Percentiles rank a stretch among this genome's conserved stretches.
phyloP scores from a whole-genome alignment of 2,329 filamentous ascomycete genomes.

The Ophiostoma sp. region DNA sequence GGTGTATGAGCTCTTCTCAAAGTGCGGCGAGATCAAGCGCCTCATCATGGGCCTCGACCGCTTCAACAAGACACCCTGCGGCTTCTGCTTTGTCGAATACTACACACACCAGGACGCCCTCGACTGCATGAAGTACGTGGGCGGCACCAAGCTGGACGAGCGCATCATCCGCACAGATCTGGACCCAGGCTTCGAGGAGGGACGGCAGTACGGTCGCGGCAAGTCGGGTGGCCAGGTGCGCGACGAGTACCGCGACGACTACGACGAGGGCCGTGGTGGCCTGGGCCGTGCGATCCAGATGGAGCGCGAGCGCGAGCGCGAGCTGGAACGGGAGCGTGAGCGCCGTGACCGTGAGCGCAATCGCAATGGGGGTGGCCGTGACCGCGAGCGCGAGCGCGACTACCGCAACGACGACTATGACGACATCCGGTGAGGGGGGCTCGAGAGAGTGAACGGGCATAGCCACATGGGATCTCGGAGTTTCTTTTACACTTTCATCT shows the following conservation, averaged over 20 bases:
- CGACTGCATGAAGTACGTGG: slow-evolving; percentile 98
- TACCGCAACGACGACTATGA: slow-evolving; percentile 46
- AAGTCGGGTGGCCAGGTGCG: slow-evolving; percentile 95
- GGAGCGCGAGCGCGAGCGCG: slow-evolving; percentile 45
- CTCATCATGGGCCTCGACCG: slow-evolving; percentile 96
- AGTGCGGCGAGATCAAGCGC: slow-evolving; percentile 96
- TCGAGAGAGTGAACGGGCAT: background rate
- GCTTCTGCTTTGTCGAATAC: slow-evolving; percentile 99
- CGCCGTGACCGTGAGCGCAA: slow-evolving; percentile 22
- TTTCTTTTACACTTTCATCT: background rate
- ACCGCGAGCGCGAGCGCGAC: slow-evolving; percentile 33
- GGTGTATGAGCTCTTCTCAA: slow-evolving; percentile 92
- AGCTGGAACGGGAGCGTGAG: slow-evolving; percentile 45
- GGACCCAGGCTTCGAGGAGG: slow-evolving; percentile 93
- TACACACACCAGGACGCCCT: slow-evolving; percentile 96
- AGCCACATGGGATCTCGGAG: background rate
- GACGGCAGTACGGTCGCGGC: slow-evolving; percentile 88
- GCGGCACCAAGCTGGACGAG: slow-evolving; percentile 96
- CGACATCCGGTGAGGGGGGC: slow-evolving; percentile 42
- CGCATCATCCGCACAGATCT: slow-evolving; percentile 92
- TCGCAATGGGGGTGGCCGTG: slow-evolving; percentile 38
- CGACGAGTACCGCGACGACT: slow-evolving; percentile 97
- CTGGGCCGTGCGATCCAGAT: slow-evolving; percentile 68
- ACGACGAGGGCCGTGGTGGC: slow-evolving; percentile 87
- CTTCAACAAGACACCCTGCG: slow-evolving; percentile 95